These are phyloP conservation scores for Nicotiana sylvestris DNA, from an alignment of 257 asterid species.

Conservation along the genomic window DNA sequence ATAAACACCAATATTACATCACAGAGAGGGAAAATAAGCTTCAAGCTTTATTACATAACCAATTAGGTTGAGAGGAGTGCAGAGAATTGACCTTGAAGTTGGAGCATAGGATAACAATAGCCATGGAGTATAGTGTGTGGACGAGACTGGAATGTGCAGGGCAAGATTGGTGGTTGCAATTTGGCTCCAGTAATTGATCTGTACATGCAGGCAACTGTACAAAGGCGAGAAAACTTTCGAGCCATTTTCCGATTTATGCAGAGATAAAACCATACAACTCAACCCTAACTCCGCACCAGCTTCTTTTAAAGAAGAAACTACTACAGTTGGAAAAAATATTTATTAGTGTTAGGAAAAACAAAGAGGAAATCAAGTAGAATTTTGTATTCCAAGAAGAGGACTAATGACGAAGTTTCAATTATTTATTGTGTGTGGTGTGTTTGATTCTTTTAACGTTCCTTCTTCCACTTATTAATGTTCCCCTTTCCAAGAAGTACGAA, in stretches of 20 bases:
- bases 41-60: not conserved
- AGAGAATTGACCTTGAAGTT: conserved; percentile 32
- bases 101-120: conserved; percentile 13
- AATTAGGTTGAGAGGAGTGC: not conserved
- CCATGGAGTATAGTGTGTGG: not conserved
- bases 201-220: not conserved
- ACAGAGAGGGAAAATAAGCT: not conserved
- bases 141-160: not conserved
- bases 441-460: too few species aligned
- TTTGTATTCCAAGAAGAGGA: not conserved
- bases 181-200: not conserved
- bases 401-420: not conserved
- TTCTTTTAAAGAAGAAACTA: not conserved
- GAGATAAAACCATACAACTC: not conserved
- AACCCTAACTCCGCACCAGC: not conserved
- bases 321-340: not conserved
- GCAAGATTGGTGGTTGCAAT: conserved; percentile 3
- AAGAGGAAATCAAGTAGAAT: not conserved
- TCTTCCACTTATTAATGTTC: not conserved
- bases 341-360: not conserved
- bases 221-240: not conserved
- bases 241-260: not conserved
- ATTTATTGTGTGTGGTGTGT: too few species aligned
- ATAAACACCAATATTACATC: not conserved
- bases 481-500: not conserved